Evolutionary conservation across 1,284 basidiomycete genomes (phyloP).

Genomic region (Cutaneotrichosporon sp.): DNA sequence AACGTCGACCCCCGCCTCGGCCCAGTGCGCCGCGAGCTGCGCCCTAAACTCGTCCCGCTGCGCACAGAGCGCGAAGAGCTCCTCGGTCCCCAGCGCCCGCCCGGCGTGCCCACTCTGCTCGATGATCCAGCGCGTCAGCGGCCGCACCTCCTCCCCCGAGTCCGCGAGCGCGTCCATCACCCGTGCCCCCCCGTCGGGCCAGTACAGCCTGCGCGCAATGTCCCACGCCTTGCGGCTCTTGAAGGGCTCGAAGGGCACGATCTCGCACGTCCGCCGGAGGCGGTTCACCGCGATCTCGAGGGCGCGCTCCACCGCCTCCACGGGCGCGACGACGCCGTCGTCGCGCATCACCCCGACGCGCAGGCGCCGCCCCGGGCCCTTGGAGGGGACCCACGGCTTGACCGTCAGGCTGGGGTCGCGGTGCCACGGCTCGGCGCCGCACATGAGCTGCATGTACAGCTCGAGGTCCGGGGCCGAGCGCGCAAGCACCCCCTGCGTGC

Average conservation of each 20-base stretch:
- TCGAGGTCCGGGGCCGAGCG: slow-evolving; percentile 43
- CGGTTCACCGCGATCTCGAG: slow-evolving; percentile 37
- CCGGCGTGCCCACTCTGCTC: slow-evolving; percentile 15
- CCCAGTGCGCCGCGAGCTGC: slow-evolving; percentile 35
- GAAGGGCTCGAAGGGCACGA: slow-evolving; percentile 35
- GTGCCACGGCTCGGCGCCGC: slow-evolving; percentile 43
- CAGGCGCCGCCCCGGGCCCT: slow-evolving; percentile 24
- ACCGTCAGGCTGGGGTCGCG: slow-evolving; percentile 31
- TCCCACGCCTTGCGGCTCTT: slow-evolving; percentile 31
- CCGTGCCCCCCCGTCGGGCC: slow-evolving; percentile 41
- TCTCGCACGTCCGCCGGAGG: slow-evolving; percentile 34
- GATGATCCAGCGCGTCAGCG: slow-evolving; percentile 45
- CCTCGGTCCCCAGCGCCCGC: slow-evolving; percentile 26
- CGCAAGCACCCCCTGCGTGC: slow-evolving; percentile 44
- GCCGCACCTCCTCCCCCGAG: slow-evolving; percentile 40
- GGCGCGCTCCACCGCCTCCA: slow-evolving; percentile 48
- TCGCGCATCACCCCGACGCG: slow-evolving; percentile 52
- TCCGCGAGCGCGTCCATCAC: slow-evolving; percentile 24
- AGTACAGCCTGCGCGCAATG: slow-evolving; percentile 39
- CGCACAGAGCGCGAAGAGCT: slow-evolving; percentile 34
- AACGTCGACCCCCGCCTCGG: slow-evolving; percentile 37
- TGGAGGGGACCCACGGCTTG: slow-evolving; percentile 3
- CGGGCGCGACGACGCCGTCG: slow-evolving; percentile 51
- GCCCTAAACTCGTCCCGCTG: slow-evolving; percentile 39
- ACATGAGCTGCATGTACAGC: slow-evolving; percentile 43